Conservation (phyloP, 306 rosid genomes). For the Clitoria ternatea region DNA sequence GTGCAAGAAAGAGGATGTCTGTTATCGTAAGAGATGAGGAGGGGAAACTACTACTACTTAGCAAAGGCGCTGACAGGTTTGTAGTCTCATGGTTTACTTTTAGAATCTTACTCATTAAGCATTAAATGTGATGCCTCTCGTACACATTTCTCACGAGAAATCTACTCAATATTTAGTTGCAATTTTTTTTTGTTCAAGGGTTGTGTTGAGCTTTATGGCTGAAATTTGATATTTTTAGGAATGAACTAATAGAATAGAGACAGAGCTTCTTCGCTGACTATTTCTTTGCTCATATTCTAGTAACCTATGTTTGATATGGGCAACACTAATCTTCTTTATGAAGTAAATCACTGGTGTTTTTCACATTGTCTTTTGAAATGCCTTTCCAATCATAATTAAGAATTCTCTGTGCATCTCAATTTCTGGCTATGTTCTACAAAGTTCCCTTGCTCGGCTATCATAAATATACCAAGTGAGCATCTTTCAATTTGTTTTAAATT, state of each 20-base stretch:
- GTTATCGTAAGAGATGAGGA: conserved; percentile 65
- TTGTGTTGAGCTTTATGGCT: neutral
- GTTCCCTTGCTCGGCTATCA: neutral
- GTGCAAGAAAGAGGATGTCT: conserved; percentile 96
- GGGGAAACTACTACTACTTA: conserved; percentile 66
- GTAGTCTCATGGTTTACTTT: conserved; percentile 28
- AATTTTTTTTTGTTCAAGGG: neutral
- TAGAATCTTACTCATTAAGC: neutral
- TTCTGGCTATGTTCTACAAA: neutral
- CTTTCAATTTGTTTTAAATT: conserved; percentile 6
- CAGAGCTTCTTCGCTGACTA: neutral
- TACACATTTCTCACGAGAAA: neutral
- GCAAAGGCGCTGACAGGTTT: conserved; percentile 99
- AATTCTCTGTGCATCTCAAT: neutral
- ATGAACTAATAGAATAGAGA: no score
- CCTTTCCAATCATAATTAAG: neutral
- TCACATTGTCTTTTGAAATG: neutral
- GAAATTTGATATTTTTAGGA: no score
- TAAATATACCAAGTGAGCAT: neutral
- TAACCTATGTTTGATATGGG: neutral
- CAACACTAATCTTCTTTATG: no score
- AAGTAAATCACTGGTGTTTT: no score
- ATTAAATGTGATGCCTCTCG: neutral
- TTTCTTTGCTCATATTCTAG: neutral
- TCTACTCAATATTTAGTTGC: neutral